Evolutionary conservation across 192 early-diverging fungal species (phyloP), one percentile per base, ranked within the genome.

Genomic region (Backusella mclennaniae): DNA sequence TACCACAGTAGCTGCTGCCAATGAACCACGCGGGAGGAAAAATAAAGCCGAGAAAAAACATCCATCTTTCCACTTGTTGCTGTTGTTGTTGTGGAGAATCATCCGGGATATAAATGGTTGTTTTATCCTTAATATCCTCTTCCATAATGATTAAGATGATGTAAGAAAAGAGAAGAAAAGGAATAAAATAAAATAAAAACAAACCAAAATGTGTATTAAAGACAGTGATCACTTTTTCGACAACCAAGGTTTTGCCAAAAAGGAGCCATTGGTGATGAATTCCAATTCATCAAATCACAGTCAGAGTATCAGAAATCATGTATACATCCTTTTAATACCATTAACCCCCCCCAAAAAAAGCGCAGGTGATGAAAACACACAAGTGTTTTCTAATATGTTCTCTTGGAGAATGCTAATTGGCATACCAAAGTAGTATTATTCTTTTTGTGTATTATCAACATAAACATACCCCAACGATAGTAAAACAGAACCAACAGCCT

Each of bases 11-110:
- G 41, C 41, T 81, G 17, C 80, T 81, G 0, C 80, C 80, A 9
- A 81, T 71, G 44, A 81, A 73, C 80, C 80, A 81, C 0, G 69
- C 49, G 1, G 53, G 19, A 41, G 80, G 80, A 35, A 73, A 74
- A 7, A 81, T 31, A 66, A 81, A 81, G 2, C 80, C 80, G 0
- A 74, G 23, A 38, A 70, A 77, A 46, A 81, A 81, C 17, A 81
- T 19, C 41, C 53, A 76, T 29, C 71, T 73, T 53, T 78, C 77
- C 6, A 77, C 35, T 42, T 19, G 36, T 39, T 44, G 6, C 12
- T 67, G 23, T 39, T 41, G 31, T 31, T 66, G 26, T 39, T 35
- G 19, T 69, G 35, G 9, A 38, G 19, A 21, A 2, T 38, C 9
- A 5, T 69, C 68, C 26, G 36, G 11, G 19, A 69, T 69, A 69